Evolutionary conservation across 2,329 filamentous ascomycete species (phyloP), one percentile per base, ranked within the genome.

Genomic region (Alternaria brassicicola): DNA sequence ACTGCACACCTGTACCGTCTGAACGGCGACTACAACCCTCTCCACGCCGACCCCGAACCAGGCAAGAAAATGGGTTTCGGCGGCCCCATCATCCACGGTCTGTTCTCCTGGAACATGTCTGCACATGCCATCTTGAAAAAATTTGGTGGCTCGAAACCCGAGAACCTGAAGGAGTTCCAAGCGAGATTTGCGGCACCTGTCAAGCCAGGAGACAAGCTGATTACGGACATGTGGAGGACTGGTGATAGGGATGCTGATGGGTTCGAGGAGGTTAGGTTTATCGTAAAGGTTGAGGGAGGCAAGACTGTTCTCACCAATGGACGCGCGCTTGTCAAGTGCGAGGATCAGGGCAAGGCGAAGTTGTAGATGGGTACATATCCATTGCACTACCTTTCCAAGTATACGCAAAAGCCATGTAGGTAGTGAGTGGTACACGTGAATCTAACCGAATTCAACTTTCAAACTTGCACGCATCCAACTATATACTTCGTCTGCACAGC

Each of bases 21-120:
- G 49, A 97, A 96, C 70, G 93, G 93, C 65, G 93, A 97, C 81
- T 97, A 97, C 80, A 97, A 97, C 81, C 93, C 93, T 26, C 87
- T 97, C 33, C 93, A 97, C 76, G 92, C 92, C 6, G 91, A 90
- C 17, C 92, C 92, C 12, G 91, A 92, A 79, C 91, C 92, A 0
- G 92, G 92, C 60, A 80, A 86, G 78, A 89, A 92, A 80, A 96
- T 97, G 91, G 93, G 93, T 59, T 97, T 96, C 68, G 91, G 92
- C 26, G 93, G 93, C 31, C 83, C 87, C 67, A 97, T 97, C 77
- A 90, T 96, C 76, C 93, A 97, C 79, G 93, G 93, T 19, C 83
- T 97, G 43, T 96, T 89, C 81, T 91, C 88, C 68, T 97, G 91
- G 89, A 97, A 97, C 80, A 86, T 86, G 56, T 86, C 90, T 2